These are phyloP conservation scores for Myrica gale DNA, from an alignment of 306 rosid species.

Conservation along the genomic window DNA sequence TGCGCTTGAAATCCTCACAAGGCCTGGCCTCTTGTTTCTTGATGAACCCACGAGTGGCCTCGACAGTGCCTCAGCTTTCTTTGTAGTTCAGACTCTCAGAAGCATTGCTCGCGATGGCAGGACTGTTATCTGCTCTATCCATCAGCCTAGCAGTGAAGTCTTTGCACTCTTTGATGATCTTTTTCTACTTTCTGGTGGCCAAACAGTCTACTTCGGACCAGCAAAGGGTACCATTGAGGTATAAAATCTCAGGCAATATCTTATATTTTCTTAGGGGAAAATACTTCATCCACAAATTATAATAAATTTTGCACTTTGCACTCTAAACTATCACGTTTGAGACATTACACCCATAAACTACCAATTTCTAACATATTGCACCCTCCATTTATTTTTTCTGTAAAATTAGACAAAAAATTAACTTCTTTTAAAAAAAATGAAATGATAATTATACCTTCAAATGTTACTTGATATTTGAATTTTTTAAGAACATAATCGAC, in stretches of 20 bases:
- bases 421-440: too few species aligned
- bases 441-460: too few species aligned
- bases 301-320: too few species aligned
- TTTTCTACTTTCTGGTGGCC: constrained; percentile 85
- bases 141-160: constrained; percentile 95
- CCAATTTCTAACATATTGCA: too few species aligned
- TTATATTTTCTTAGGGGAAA: not conserved
- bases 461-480: too few species aligned
- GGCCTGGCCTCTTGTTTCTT: constrained; percentile 75
- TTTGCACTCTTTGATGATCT: constrained; percentile 90
- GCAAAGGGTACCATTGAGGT: constrained; percentile 77
- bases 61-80: constrained; percentile 91
- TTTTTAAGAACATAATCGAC: too few species aligned
- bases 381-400: too few species aligned
- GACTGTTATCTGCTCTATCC: constrained; percentile 81
- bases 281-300: too few species aligned
- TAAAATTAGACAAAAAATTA: too few species aligned
- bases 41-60: constrained; percentile 96
- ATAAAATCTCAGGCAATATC: not conserved
- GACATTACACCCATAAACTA: too few species aligned
- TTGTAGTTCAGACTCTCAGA: constrained; percentile 75
- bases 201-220: constrained; percentile 68
- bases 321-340: too few species aligned
- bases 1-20: constrained; percentile 86
- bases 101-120: constrained; percentile 72